phyloP scores from a whole-genome alignment of 208 protist species.

The Trichomonas vaginalis region DNA sequence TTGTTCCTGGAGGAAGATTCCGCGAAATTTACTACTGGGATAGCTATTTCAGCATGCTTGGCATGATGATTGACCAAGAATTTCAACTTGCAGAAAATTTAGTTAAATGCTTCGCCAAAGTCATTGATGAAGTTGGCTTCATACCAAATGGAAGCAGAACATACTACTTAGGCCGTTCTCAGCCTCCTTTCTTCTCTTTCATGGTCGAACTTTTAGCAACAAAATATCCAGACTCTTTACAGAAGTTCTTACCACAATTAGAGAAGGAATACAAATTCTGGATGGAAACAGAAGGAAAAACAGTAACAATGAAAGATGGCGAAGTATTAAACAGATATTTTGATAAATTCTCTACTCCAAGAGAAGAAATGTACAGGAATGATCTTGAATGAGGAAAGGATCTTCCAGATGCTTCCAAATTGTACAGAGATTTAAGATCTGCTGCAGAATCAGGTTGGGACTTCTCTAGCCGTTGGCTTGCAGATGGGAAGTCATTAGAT shows the following conservation, averaged over 20 bases:
- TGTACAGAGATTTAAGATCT: background rate
- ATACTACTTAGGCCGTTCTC: background rate
- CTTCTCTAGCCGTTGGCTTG: background rate
- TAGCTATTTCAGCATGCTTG: slow-evolving; percentile 2
- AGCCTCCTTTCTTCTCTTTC: background rate
- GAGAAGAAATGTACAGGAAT: background rate
- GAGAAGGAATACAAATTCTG: background rate
- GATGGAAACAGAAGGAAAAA: background rate
- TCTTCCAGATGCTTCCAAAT: background rate
- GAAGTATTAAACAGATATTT: background rate
- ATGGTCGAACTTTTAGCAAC: background rate
- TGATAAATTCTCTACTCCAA: background rate
- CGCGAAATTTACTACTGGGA: background rate
- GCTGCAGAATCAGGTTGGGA: background rate
- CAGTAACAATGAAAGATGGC: background rate
- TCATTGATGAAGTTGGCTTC: background rate
- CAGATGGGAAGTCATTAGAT: background rate
- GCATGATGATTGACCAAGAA: background rate
- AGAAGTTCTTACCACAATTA: background rate
- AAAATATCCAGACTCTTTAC: background rate
- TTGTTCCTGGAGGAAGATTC: background rate
- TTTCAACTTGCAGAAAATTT: background rate
- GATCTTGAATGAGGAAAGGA: background rate
- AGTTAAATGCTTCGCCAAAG: background rate
- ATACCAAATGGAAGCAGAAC: slow-evolving; percentile 2